A percentile compares a stretch with the other conserved stretches of the same genome.
These are phyloP conservation scores for Elongisporangium anandrum DNA, from an alignment of 352 stramenopile species.

Conservation along the genomic window DNA sequence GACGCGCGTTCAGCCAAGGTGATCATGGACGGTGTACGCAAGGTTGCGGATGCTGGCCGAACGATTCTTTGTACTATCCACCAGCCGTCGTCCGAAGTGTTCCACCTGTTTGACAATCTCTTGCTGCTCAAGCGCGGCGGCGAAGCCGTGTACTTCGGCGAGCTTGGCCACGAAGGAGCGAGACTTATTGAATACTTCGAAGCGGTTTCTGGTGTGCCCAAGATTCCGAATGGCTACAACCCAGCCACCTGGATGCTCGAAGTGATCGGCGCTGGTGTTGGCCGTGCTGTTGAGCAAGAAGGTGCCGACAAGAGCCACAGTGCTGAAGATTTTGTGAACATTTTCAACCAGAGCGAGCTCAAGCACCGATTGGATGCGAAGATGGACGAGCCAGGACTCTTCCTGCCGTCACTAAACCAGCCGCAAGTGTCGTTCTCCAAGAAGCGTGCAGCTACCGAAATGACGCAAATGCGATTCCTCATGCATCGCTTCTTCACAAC, in stretches of 20 bases:
- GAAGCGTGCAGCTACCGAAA: conserved; percentile 38
- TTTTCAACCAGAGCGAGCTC: conserved; percentile 28
- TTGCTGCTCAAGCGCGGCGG: conserved; percentile 79
- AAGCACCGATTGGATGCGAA: conserved; percentile 21
- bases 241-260: conserved; percentile 68
- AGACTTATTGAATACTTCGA: conserved; percentile 55
- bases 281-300: conserved; percentile 28
- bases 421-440: conserved; percentile 24
- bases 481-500: conserved; percentile 43
- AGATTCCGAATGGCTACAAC: conserved; percentile 70
- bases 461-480: conserved; percentile 39
- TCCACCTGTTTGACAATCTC: conserved; percentile 87
- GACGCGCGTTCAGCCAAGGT: conserved; percentile 84
- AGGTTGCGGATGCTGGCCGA: conserved; percentile 70
- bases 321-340: conserved; percentile 22
- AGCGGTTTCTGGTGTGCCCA: conserved; percentile 50
- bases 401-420: conserved; percentile 16
- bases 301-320: conserved; percentile 45
- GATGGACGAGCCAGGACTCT: conserved; percentile 25
- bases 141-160: conserved; percentile 53
- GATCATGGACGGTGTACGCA: conserved; percentile 86
- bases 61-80: conserved; percentile 92
- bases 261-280: conserved; percentile 53
- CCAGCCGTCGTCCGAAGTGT: conserved; percentile 88
- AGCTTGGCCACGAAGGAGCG: conserved; percentile 23